These are phyloP conservation scores for Syzygium aromaticum DNA, from an alignment of 345 rosid genomes.

Conservation along the genomic window DNA sequence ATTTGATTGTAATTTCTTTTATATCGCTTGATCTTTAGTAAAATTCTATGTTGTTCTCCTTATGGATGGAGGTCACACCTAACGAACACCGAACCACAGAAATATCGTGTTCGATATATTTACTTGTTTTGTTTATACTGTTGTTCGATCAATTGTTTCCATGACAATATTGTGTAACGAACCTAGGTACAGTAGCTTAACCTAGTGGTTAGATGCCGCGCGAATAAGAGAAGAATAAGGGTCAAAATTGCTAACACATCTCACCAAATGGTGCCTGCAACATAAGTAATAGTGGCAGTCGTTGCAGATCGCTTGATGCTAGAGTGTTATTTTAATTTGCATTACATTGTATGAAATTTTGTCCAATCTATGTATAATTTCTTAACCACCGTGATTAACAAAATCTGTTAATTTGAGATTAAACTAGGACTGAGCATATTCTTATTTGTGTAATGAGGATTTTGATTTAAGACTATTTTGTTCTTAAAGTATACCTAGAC, in stretches of 20 bases:
- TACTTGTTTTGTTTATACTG: not conserved
- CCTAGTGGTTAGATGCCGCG: not conserved
- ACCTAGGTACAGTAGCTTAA: too few relatives aligned
- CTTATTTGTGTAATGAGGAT: not conserved
- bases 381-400: not conserved
- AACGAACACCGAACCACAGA: fast-evolving
- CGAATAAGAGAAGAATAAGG: fast-evolving
- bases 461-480: not conserved
- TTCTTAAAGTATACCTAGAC: too few relatives aligned
- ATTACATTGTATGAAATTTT: not conserved
- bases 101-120: fast-evolving
- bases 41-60: fast-evolving
- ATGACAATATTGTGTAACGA: not conserved
- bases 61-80: fast-evolving
- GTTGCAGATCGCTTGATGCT: not conserved
- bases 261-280: not conserved
- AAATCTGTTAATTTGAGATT: not conserved
- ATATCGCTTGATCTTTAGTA: fast-evolving
- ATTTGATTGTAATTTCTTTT: not conserved
- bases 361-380: not conserved
- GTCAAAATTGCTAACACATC: not conserved
- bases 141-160: not conserved
- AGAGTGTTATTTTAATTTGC: not conserved
- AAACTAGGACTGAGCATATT: not conserved
- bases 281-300: not conserved